Base-by-base conservation (phyloP, 148 eudicot genomes). In the Nepenthes gracilis region DNA sequence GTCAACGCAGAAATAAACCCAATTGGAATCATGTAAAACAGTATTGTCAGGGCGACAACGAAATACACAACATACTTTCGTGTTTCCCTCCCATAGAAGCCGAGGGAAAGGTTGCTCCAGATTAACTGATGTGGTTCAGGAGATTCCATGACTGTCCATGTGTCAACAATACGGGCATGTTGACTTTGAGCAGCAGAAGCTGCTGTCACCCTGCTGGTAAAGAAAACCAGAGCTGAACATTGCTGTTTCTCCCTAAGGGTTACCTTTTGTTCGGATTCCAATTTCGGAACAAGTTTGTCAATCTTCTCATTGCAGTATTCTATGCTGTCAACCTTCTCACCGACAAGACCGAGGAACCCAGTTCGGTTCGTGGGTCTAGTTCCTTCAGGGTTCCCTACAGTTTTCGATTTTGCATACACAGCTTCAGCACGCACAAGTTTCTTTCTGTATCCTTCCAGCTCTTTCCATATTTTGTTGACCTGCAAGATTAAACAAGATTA, bases 11-110 rank as follows among this genome's bases (percentile, higher is more conserved):
- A 85, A 36, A 92, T 64, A 32, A 84, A 13, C 36, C 71, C 85
- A n/a, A 88, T 88, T 1, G 98, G 98, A 67, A 92, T 92, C 85
- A 82, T 75, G 80, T 78, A 88, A 66, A 92, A 92, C 0, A 80
- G 50, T 60, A 92, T 77, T 3, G 87, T 82, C 51, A 85, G 37
- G 3, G 83, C 72, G 15, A 88, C 96, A 5, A 84, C 2, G 33
- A 82, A 47, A 71, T 88, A 92, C 43, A 92, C 77, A 23, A 76
- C 43, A 49, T 66, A 76, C 51, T 85, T 77, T n/a, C 94, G 81
- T 12, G 79, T 66, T 59, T 65, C 75, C 58, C 94, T 82, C 47
- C 66, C 74, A 52, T 73, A 92, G 55, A 75, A 80, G 0, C 65
- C 72, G 57, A 80, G 73, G 4, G 81, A 75, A 57, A 92, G 86